Percentiles rank a stretch among this genome's conserved stretches.
Evolutionary conservation across 495 filamentous ascomycete genomes (phyloP).

Genomic region (Cenococcum geophilum): DNA sequence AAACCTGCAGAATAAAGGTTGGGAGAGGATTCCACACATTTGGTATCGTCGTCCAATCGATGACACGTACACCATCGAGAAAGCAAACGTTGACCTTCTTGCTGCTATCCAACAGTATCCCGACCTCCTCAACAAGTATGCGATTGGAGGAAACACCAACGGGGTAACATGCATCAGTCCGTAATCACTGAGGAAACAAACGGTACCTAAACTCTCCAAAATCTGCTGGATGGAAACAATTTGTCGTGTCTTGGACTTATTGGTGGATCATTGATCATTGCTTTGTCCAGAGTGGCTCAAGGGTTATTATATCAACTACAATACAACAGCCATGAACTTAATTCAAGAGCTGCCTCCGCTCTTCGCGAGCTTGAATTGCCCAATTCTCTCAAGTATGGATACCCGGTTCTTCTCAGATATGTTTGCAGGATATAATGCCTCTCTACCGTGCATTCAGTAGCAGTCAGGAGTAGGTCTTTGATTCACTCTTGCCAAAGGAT

Average conservation of each 20-base stretch:
- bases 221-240: slow-evolving; percentile 10
- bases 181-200: slow-evolving; percentile 10
- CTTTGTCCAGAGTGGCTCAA: slow-evolving; percentile 11
- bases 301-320: slow-evolving; percentile 9
- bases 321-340: not conserved
- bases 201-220: slow-evolving; percentile 4
- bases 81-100: slow-evolving; percentile 13
- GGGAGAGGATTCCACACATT: slow-evolving; percentile 9
- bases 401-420: not conserved
- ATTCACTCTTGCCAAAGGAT: no score
- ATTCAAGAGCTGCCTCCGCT: slow-evolving; percentile 7
- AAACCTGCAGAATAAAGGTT: slow-evolving; percentile 1
- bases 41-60: slow-evolving; percentile 12
- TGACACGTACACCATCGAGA: not conserved
- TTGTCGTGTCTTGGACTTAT: slow-evolving; percentile 11
- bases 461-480: no score
- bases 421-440: slow-evolving; percentile 7
- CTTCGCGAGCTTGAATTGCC: slow-evolving; percentile 6
- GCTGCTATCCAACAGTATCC: slow-evolving; percentile 2
- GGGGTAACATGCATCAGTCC: slow-evolving; percentile 9
- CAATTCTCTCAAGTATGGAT: not conserved
- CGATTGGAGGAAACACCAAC: slow-evolving; percentile 11
- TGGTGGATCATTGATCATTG: not conserved
- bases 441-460: not conserved
- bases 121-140: slow-evolving; percentile 16